Evolutionary conservation across 2,329 filamentous ascomycete species (phyloP), one percentile per base, ranked within the genome.

Genomic region (Trichoderma simmonsii): DNA sequence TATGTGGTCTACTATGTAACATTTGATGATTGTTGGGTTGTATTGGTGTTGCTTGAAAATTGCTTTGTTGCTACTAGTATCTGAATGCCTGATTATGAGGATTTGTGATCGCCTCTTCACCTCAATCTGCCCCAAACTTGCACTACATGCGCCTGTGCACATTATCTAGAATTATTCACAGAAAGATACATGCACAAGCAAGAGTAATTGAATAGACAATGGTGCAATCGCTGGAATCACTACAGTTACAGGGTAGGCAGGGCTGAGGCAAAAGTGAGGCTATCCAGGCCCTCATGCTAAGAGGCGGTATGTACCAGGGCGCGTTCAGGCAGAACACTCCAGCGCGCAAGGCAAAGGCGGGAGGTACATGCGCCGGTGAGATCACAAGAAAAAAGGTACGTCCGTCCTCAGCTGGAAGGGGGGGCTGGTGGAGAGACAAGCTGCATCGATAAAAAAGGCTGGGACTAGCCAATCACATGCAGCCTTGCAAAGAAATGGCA

Each of bases 391-490:
- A 54, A 70, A 54, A 36, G 26, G 57, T 62, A 70, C 66, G 54
- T 60, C 21, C 26, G 24, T 9, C 66, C n/a, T 70, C 57, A 70
- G 66, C 66, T 70, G 66, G 54, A 34, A 34, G 66, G 30, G 30
- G 30, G 48, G 43, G 57, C n/a, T 30, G 8, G 66, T 30, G 57
- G 66, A 36, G 54, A 36, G 28, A 30, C n/a, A 60, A 60, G 56
- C 18, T 60, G 65, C 56, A 60, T 39, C n/a, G 51, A 59, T 39
- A 34, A 51, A 68, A 43, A 60, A 26, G 28, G 14, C 28, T 54
- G 36, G 57, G 7, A 11, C 15, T 9, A n/a, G 56, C 66, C 66
- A 70, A 70, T 70, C 39, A 62, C 21, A 51, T 70, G 30, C 39
- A 14, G 5, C 30, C 4, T 4, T 15, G 9, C n/a, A 43, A 39